Evolutionary conservation across 495 filamentous ascomycete genomes (phyloP).

Genomic region (Hyaloscypha variabilis): DNA sequence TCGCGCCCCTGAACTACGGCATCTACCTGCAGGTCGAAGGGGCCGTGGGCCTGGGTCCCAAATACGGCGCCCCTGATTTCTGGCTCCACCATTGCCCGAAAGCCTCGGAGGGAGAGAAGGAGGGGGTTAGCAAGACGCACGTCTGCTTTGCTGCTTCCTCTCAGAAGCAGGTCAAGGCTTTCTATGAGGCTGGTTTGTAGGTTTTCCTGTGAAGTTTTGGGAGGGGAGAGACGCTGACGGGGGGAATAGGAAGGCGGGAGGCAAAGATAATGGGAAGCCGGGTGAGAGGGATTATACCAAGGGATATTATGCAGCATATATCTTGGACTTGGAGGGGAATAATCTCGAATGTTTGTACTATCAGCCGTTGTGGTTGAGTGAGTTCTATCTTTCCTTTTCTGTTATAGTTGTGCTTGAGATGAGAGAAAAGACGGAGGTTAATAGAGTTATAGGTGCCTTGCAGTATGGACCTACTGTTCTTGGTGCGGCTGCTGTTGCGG

Average conservation of each 20-base stretch:
- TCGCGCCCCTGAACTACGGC: conserved; percentile 41
- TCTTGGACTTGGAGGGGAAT: conserved; percentile 54
- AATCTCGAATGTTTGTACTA: conserved; percentile 49
- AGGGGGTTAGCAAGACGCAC: conserved; percentile 24
- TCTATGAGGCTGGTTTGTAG: conserved; percentile 36
- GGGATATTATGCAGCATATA: conserved; percentile 52
- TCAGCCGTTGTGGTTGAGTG: conserved; percentile 22
- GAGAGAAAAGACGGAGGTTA: too few species aligned
- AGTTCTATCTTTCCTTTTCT: neutral
- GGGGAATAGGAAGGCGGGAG: conserved; percentile 44
- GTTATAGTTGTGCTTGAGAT: too few species aligned
- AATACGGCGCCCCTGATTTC: conserved; percentile 42
- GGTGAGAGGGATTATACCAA: conserved; percentile 45
- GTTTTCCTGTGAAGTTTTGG: conserved; percentile 16
- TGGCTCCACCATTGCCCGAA: conserved; percentile 37
- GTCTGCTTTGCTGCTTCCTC: conserved; percentile 34
- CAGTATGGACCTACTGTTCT: neutral
- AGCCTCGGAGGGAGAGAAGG: conserved; percentile 16
- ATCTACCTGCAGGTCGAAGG: conserved; percentile 36
- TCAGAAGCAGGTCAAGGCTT: conserved; percentile 30
- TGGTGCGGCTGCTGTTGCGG: neutral
- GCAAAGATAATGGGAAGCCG: conserved; percentile 47
- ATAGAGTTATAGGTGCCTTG: neutral
- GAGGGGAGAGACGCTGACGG: neutral
- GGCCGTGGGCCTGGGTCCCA: conserved; percentile 34